Conservation (phyloP, 352 stramenopile species). For the Phytopythium cucurbitacearum region DNA sequence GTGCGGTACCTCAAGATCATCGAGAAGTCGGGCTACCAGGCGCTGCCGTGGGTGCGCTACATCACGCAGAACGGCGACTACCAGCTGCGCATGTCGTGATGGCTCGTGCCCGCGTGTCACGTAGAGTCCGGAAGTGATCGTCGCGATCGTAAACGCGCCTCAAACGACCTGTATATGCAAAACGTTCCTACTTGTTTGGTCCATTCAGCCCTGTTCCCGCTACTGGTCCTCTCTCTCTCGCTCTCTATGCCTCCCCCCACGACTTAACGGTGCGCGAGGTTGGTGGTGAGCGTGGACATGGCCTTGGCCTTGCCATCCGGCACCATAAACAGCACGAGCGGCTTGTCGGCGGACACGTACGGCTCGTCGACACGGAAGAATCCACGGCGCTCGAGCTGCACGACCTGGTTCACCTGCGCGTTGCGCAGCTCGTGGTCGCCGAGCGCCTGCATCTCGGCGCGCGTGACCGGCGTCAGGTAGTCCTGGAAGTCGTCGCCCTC, state of each 20-base stretch:
- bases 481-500: conserved; percentile 98
- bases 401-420: conserved; percentile 92
- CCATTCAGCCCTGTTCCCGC: neutral
- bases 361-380: conserved; percentile 94
- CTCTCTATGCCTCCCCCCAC: neutral
- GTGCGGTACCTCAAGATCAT: conserved; percentile 99
- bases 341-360: conserved; percentile 80
- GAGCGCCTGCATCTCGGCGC: conserved; percentile 91
- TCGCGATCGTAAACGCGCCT: too few species aligned
- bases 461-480: conserved; percentile 94
- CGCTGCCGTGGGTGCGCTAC: conserved; percentile 99
- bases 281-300: conserved; percentile 87
- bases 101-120: too few species aligned
- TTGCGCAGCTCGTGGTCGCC: conserved; percentile 95
- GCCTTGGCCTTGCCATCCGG: conserved; percentile 95
- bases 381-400: conserved; percentile 98
- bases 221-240: neutral
- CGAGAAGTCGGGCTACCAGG: conserved; percentile 99
- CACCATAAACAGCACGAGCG: conserved; percentile 98
- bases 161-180: too few species aligned
- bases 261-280: conserved; percentile 71
- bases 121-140: too few species aligned
- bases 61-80: conserved; percentile 99
- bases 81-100: conserved; percentile 97
- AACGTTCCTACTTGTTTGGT: too few species aligned